A percentile compares a stretch with the other conserved stretches of the same genome.
phyloP scores from a whole-genome alignment of 2,329 filamentous ascomycete species.

The Mollisiaceae sp. region DNA sequence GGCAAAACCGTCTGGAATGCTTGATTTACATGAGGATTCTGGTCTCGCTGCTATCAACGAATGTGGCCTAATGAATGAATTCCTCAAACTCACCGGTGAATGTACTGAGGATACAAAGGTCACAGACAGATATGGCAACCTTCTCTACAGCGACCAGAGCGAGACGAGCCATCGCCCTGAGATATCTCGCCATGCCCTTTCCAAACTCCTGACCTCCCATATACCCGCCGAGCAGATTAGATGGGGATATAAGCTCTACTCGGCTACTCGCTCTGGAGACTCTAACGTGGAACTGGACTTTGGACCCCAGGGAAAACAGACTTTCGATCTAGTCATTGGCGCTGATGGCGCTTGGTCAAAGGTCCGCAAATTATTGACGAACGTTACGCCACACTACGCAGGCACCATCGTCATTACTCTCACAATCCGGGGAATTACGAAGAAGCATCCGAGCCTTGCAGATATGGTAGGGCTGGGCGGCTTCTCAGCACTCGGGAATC shows the following conservation, averaged over 20 bases:
- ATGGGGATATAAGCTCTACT: slow-evolving; percentile 24
- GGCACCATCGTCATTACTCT: slow-evolving; percentile 26
- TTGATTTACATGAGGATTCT: slow-evolving; percentile 55
- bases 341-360: slow-evolving; percentile 52
- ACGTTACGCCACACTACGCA: slow-evolving; percentile 19
- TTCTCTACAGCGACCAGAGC: slow-evolving; percentile 20
- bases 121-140: slow-evolving; percentile 48
- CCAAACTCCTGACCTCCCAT: slow-evolving; percentile 16
- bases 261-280: slow-evolving; percentile 1
- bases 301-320: neutral
- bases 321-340: slow-evolving; percentile 46
- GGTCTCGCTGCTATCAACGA: slow-evolving; percentile 53
- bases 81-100: slow-evolving; percentile 43
- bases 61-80: slow-evolving; percentile 51
- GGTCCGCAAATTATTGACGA: slow-evolving; percentile 40
- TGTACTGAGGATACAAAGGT: slow-evolving; percentile 39
- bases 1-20: slow-evolving; percentile 44
- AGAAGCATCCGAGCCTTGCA: slow-evolving; percentile 20
- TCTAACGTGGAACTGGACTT: neutral
- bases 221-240: slow-evolving; percentile 11
- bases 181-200: slow-evolving; percentile 25
- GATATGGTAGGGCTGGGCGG: slow-evolving; percentile 25
- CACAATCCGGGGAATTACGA: slow-evolving; percentile 24
- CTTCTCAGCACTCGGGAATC: slow-evolving; percentile 18
- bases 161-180: slow-evolving; percentile 18